These are phyloP conservation scores for Lablab purpureus DNA, from an alignment of 306 rosid species.

Conservation along the genomic window DNA sequence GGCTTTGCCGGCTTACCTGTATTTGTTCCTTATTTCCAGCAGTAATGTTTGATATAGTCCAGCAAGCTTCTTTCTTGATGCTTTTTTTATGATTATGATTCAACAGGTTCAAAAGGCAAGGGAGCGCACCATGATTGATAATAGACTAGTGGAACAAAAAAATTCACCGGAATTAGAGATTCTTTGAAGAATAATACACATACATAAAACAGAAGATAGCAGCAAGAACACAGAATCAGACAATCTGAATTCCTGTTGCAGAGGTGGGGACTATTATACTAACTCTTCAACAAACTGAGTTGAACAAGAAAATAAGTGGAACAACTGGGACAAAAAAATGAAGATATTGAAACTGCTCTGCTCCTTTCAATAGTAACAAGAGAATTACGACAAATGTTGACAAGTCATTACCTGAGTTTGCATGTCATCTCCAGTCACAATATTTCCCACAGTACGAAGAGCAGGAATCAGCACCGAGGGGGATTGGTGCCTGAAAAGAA, in stretches of 20 bases:
- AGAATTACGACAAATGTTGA: background rate
- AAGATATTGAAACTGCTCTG: background rate
- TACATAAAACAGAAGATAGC: background rate
- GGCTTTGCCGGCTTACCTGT: constrained; percentile 62
- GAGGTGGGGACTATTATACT: background rate
- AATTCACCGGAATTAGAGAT: constrained; percentile 26
- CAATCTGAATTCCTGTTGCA: background rate
- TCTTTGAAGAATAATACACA: background rate
- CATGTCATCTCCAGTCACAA: constrained; percentile 85
- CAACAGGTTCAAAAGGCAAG: constrained; percentile 77
- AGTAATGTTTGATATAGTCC: constrained; percentile 88
- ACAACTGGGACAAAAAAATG: constrained; percentile 13
- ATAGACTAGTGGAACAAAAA: constrained; percentile 51
- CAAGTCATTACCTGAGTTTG: constrained; percentile 78
- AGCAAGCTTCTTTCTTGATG: constrained; percentile 91
- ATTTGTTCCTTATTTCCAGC: constrained; percentile 86
- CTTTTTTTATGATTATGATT: constrained; percentile 73
- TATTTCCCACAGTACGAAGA: constrained; percentile 86
- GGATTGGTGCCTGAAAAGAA: constrained; percentile 70
- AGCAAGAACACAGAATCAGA: background rate
- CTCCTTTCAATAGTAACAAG: constrained; percentile 1
- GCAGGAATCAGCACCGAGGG: constrained; percentile 79
- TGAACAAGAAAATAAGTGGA: constrained; percentile 1
- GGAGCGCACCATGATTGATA: constrained; percentile 72
- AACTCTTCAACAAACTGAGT: background rate